Base-by-base conservation (phyloP, 176 grass and related monocot genomes). In the Musa schizocarpa region DNA sequence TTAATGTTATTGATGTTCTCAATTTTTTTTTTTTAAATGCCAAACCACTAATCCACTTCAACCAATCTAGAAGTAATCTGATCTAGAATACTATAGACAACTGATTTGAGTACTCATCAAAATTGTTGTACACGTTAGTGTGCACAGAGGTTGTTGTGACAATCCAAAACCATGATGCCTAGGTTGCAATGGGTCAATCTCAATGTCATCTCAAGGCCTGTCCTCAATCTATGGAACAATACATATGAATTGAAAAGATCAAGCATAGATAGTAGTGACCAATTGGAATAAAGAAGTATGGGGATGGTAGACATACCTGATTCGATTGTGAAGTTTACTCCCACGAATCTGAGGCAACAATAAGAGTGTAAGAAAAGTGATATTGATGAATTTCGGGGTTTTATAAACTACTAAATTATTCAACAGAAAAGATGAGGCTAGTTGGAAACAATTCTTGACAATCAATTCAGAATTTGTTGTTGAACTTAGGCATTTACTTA, bases 251-350 rank as follows among this genome's bases (percentile, higher is more conserved):
- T 29, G 29, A 29, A 29, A 29, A 29, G 2, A 29, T 69, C 48
- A 11, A 71, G 13, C 29, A 20, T 50, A 71, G 27, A 52, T 52
- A 13, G 19, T 51, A n/a, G 52, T 19, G n/a, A 52, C 1, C 11
- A 51, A 71, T 9, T 52, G 2, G 48, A 50, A 71, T 11, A 51
- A 43, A 43, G 34, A 43, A 50, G 1, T 49, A 22, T 49, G 6
- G 19, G 11, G 13, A 23, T 26, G 55, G 11, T 48, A 34, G 77
- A 16, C 12, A 76, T 82, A 89, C 91, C 91, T 93, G 77, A 85
- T 63, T 85, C 80, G 53, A 71, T 83, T 89, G 71, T 79, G 85
- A 82, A 93, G 87, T 87, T 87, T 90, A 81, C 80, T 81, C 61
- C 77, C 85, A 70, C 85, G 91, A 67, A 93, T 82, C 91, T 93